Evolutionary conservation across 805 yeast genomes (phyloP), one percentile per base, ranked within the genome.

Genomic region (Wickerhamiella nectarea): DNA sequence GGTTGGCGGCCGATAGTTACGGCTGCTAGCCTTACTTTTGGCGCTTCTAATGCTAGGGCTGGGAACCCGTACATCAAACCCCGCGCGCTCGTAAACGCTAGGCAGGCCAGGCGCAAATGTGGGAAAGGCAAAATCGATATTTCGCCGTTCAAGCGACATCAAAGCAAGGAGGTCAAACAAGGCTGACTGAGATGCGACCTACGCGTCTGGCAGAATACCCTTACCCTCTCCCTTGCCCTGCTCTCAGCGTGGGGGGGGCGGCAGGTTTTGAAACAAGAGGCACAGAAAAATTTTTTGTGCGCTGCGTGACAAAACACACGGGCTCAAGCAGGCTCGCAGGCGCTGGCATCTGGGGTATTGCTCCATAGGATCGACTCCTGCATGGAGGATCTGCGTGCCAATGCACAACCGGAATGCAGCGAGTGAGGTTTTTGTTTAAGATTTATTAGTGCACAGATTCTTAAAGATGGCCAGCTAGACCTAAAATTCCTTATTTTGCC

Each of bases 51-150:
- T 25, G 34, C 41, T 28, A 4, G 6, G 12, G 3, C 6, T 6
- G 19, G 31, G 20, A 10, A 12, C 15, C 15, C 24, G 56, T 33
- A 59, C 63, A 31, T 63, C 67, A 46, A 66, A 65, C 8, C 70
- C 70, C 4, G 70, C 70, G 11, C 67, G 60, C 48, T 66, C 67
- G 46, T 60, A 65, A 22, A 64, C 67, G 34, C 60, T 55, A 31
- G 59, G 63, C 43, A 56, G 50, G 10, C 65, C 66, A 10, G 61
- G 57, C 6, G 58, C 56, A 36, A 65, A 60, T 1, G 65, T 62
- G 8, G 69, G 69, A 47, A 64, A 65, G 28, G 68, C 65, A 41
- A 49, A 46, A 48, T 60, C 65, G 40, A 59, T 40, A 50, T 63
- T 59, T 10, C 46, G 47, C 31, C 46, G 36, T 21, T 39, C 42